A percentile compares a stretch with the other conserved stretches of the same genome.
Evolutionary conservation across 768 basidiomycete species (phyloP).

Genomic region (Termitomyces bulborhizus): DNA sequence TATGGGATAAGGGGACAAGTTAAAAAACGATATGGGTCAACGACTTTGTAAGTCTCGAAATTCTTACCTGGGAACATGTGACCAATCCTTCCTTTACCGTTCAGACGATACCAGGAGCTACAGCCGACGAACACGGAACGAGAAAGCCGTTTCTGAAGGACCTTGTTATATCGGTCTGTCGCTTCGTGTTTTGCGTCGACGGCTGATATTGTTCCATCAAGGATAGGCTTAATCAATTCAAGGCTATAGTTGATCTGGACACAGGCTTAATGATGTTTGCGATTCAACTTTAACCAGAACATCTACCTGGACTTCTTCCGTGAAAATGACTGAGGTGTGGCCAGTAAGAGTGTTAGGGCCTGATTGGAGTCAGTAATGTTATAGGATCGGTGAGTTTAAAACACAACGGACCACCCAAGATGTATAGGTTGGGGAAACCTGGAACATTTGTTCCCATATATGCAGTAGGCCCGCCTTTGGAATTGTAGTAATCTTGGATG

Average conservation of each 20-base stretch:
- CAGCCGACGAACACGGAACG: conserved; percentile 24
- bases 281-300: background rate
- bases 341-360: conserved; percentile 41
- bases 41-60: background rate
- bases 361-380: conserved; percentile 7
- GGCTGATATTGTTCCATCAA: conserved; percentile 11
- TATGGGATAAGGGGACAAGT: background rate
- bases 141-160: conserved; percentile 15
- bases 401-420: conserved; percentile 26
- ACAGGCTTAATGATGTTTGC: background rate
- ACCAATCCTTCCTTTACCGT: conserved; percentile 28
- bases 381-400: background rate
- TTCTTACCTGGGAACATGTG: conserved; percentile 32
- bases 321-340: conserved; percentile 36
- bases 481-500: conserved; percentile 32
- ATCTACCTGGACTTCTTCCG: conserved; percentile 34
- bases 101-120: conserved; percentile 34
- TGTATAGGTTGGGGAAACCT: conserved; percentile 41
- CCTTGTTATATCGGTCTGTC: conserved; percentile 16
- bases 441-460: conserved; percentile 38
- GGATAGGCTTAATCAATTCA: conserved; percentile 17
- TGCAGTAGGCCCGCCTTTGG: conserved; percentile 33
- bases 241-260: conserved; percentile 35
- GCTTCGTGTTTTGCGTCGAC: conserved; percentile 15
- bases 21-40: background rate